Base-by-base conservation (phyloP, 257 asterid genomes). In the Solanum chaucha region DNA sequence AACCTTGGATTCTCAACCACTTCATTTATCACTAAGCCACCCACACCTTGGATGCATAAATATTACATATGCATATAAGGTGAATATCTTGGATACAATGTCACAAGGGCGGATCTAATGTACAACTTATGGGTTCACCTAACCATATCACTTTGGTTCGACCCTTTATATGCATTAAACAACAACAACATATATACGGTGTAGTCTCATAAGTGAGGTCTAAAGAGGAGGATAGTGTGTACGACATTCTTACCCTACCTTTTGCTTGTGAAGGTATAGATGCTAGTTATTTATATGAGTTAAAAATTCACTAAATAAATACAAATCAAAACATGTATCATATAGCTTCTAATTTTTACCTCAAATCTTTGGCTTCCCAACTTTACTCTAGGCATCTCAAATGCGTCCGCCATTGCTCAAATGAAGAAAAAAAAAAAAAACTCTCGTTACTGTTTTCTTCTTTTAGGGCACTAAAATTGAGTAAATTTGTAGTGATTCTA, bases 301-400 rank as follows among this genome's bases (percentile, higher is more conserved):
- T 67, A 67, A 26, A 65, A 67, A 11, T 3, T 26, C 35, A 26
- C 73, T 67, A 26, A 67, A 26, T 67, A 12, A 67, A 67, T 67
- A 28, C 20, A 26, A 67, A 67, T 26, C 22, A 40, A 14, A 40
- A 20, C 26, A 24, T 6, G 61, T 24, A 77, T 13, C 20, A 77
- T 41, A 24, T 41, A 14, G 64, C 13, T 44, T 40, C 15, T 41
- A 77, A 68, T 22, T 44, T 44, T 34, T 85, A 88, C 95, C 93
- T 89, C 93, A 83, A 93, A 93, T 75, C 95, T 93, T 85, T 93
- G 93, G 91, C 61, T 89, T 78, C 93, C 94, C 71, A 93, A 55
- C 77, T 91, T 91, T 86, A 92, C 91, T 87, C 91, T 90, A 10
- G 93, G 92, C 91, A 92, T 82, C 36, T 87, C 88, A 80, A 74